phyloP scores from a whole-genome alignment of 2,329 filamentous ascomycete species.

The Phaeoacremonium minimum region DNA sequence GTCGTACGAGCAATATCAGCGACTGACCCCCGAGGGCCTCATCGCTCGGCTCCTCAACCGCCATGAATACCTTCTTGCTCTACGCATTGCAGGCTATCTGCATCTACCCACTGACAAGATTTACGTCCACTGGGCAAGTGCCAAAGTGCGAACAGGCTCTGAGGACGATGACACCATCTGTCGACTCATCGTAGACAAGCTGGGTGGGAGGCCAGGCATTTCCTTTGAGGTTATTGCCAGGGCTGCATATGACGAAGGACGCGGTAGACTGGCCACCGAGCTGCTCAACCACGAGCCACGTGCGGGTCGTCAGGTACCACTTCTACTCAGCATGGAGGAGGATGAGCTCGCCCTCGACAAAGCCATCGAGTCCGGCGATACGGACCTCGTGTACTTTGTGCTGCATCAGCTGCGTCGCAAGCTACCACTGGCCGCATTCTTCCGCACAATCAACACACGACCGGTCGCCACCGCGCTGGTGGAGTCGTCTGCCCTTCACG shows the following conservation, averaged over 20 bases:
- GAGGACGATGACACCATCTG: constrained; percentile 89
- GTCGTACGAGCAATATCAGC: constrained; percentile 90
- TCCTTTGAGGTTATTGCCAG: constrained; percentile 94
- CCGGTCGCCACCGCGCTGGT: constrained; percentile 86
- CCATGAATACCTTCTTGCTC: constrained; percentile 84
- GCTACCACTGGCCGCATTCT: constrained; percentile 84
- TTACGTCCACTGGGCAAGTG: constrained; percentile 94
- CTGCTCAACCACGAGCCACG: constrained; percentile 90
- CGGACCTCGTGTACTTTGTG: constrained; percentile 87
- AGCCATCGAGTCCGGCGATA: constrained; percentile 91
- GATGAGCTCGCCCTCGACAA: constrained; percentile 94
- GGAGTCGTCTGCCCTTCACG: constrained; percentile 69
- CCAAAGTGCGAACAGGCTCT: constrained; percentile 81
- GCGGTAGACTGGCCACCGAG: constrained; percentile 82
- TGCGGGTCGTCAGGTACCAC: constrained; percentile 91
- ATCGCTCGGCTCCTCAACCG: constrained; percentile 81
- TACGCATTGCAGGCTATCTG: constrained; percentile 84
- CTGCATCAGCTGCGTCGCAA: constrained; percentile 86
- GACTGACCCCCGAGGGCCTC: constrained; percentile 84
- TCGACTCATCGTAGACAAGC: constrained; percentile 76
- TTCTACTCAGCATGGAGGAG: constrained; percentile 92
- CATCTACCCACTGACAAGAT: constrained; percentile 83
- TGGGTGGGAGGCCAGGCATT: constrained; percentile 84
- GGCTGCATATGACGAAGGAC: constrained; percentile 90
- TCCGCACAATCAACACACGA: constrained; percentile 81